phyloP scores from a whole-genome alignment of 768 basidiomycete species.

The Mycena maculata region DNA sequence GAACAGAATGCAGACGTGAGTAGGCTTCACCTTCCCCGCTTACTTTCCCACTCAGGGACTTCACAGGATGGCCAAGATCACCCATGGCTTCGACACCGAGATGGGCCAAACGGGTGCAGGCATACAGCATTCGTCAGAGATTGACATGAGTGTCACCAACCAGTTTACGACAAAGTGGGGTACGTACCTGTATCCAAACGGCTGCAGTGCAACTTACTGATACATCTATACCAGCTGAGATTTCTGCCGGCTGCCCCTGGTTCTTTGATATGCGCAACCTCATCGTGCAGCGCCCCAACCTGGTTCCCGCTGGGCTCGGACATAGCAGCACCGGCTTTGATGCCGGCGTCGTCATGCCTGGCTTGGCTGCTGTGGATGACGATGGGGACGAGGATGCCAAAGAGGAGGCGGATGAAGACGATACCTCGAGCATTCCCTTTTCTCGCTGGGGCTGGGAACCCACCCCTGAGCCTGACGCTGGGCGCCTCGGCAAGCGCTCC shows the following conservation, averaged over 20 bases:
- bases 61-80: not conserved
- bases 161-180: no score
- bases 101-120: conserved; percentile 3
- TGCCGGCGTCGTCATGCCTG: not conserved
- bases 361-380: not conserved
- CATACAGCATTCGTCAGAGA: not conserved
- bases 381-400: not conserved
- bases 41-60: not conserved
- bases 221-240: not conserved
- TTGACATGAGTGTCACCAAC: no score
- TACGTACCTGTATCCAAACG: not conserved
- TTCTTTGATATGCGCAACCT: conserved; percentile 6
- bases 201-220: not conserved
- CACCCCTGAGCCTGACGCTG: not conserved
- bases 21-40: not conserved
- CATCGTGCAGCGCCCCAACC: not conserved
- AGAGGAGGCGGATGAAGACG: not conserved
- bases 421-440: not conserved
- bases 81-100: not conserved
- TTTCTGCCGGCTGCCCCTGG: not conserved
- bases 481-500: not conserved
- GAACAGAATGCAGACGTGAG: conserved; percentile 9
- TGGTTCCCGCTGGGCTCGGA: not conserved
- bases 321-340: not conserved
- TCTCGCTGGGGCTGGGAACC: not conserved